phyloP scores from a whole-genome alignment of 495 filamentous ascomycete genomes.

The Aspergillus heteromorphus region DNA sequence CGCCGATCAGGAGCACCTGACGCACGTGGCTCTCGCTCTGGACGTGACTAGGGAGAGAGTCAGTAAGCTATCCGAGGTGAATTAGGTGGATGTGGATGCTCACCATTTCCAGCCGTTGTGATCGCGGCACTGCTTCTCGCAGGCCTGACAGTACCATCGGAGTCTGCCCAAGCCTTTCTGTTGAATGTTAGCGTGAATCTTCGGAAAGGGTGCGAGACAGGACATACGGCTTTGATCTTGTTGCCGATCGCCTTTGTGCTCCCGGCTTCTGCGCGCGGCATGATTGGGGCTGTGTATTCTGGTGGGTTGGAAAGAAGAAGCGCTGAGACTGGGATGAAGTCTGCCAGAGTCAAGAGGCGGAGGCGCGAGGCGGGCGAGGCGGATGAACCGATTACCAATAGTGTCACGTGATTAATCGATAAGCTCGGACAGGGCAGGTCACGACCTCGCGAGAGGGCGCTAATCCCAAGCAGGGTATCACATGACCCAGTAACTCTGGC shows the following conservation, averaged over 20 bases:
- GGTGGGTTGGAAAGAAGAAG: not conserved
- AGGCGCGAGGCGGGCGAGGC: too few relatives aligned
- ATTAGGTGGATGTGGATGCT: not conserved
- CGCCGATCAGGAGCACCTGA: constrained; percentile 77
- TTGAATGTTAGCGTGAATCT: constrained; percentile 8
- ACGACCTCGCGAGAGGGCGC: too few relatives aligned
- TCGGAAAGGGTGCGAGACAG: not conserved
- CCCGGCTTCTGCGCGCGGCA: constrained; percentile 90
- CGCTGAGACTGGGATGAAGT: too few relatives aligned
- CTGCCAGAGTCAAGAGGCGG: too few relatives aligned
- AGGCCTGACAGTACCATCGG: constrained; percentile 65
- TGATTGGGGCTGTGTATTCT: constrained; percentile 37
- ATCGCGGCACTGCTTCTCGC: constrained; percentile 40
- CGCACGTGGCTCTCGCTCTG: constrained; percentile 78
- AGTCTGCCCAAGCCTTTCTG: constrained; percentile 80
- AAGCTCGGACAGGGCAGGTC: too few relatives aligned
- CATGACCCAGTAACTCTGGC: too few relatives aligned
- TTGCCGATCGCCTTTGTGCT: constrained; percentile 81
- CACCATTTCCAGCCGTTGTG: constrained; percentile 52
- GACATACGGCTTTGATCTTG: constrained; percentile 60
- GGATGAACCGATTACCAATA: too few relatives aligned
- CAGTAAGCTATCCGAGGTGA: constrained; percentile 16
- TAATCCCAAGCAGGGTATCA: too few relatives aligned
- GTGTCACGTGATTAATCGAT: too few relatives aligned
- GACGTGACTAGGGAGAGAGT: constrained; percentile 48